Evolutionary conservation across 345 rosid genomes (phyloP), one percentile per base, ranked within the genome.

Genomic region (Rhizophora apiculata): DNA sequence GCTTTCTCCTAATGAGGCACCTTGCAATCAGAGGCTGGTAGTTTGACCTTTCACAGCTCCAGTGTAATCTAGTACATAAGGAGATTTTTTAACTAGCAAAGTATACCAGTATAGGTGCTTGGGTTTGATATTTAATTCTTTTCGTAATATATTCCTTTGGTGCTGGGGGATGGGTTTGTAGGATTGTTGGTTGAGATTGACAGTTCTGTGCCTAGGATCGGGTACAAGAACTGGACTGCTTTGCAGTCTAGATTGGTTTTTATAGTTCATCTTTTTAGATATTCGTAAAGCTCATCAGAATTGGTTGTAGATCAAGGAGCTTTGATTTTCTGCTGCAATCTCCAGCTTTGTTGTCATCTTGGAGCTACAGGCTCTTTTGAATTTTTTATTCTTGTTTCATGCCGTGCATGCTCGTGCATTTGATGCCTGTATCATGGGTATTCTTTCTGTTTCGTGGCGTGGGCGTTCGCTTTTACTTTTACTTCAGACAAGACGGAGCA

Each of bases 61-160:
- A 70, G 36, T 80, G 86, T 84, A 86, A 80, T 82, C 71, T 84
- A 63, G 79, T 82, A 76, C 71, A 82, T 85, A 83, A 58, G 76
- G 69, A 74, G 84, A 71, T 43, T 11, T 80, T 86, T 86, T 82
- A 82, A 43, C 51, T 54, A 68, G 76, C 76, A 76, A 65, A 83
- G 80, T 76, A 72, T 76, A 76, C 80, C 31, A 72, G 85, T 78
- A 74, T 72, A 71, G 75, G 64, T 70, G 74, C 69, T 24, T 64
- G 82, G 48, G 68, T 70, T 65, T 58, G 65, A 55, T 61, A 30
- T 19, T 66, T 61, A 8, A 67, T 69, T 63, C 68, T 65, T 67
- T 72, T 66, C 32, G 48, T 6, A 8, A 10, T 49, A 57, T 56
- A 27, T 6, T 19, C 32, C 26, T 26, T 58, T 20, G 18, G 46